Evolutionary conservation across 2,329 filamentous ascomycete species (phyloP).

Genomic region (Fusarium pseudograminearum): DNA sequence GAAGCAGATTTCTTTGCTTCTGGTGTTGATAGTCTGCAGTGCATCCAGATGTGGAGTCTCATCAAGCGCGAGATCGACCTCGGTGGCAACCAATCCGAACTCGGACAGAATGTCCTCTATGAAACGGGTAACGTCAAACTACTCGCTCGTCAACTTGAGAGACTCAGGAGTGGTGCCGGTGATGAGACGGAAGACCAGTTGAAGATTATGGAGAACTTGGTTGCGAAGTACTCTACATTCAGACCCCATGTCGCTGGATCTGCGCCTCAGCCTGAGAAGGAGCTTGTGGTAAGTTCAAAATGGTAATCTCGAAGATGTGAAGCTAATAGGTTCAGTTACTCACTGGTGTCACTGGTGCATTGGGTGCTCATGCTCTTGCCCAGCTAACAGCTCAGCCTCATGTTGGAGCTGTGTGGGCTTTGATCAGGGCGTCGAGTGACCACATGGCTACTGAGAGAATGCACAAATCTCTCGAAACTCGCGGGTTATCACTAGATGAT

Average conservation of each 20-base stretch:
- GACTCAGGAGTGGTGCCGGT: conserved; percentile 36
- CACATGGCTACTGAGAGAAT: conserved; percentile 22
- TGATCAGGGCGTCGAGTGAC: conserved; percentile 35
- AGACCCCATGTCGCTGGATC: conserved; percentile 39
- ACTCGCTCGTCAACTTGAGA: conserved; percentile 40
- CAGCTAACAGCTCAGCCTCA: conserved; percentile 69
- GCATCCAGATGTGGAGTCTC: conserved; percentile 65
- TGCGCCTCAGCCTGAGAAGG: conserved; percentile 43
- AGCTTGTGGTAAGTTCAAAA: conserved; percentile 48
- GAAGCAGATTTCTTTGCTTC: conserved; percentile 66
- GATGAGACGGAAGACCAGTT: conserved; percentile 44
- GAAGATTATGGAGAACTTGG: conserved; percentile 50
- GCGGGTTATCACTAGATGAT: conserved; percentile 13
- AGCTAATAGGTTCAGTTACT: conserved; percentile 54
- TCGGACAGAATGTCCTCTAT: conserved; percentile 70
- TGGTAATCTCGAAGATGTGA: rapidly evolving
- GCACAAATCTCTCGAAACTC: conserved; percentile 18
- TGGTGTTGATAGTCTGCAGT: conserved; percentile 70
- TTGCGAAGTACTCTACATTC: conserved; percentile 56
- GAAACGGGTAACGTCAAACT: conserved; percentile 57
- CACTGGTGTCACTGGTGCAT: conserved; percentile 71
- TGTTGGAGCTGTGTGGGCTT: conserved; percentile 61
- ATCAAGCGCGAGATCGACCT: conserved; percentile 65
- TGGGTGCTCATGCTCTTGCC: conserved; percentile 69
- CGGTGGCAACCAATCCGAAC: conserved; percentile 52